Base-by-base conservation (phyloP, 2,329 filamentous ascomycete species). In the Fusarium coffeatum region DNA sequence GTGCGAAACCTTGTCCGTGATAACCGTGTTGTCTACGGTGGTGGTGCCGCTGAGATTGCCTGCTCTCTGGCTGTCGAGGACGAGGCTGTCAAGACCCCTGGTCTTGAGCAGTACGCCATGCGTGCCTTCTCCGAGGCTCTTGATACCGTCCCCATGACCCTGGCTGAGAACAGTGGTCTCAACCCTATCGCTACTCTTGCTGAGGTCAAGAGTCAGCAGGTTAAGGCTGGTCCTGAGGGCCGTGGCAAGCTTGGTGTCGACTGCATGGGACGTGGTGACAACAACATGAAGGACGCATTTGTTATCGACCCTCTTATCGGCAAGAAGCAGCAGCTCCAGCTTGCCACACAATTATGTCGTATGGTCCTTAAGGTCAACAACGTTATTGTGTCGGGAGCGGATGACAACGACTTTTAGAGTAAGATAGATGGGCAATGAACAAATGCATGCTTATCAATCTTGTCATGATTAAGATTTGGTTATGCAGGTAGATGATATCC, bases 41-140 rank as follows among this genome's bases (percentile, higher is more conserved):
- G 96, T 76, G 96, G 97, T 82, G 93, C 96, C 30, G 95, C 96
- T 49, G 96, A 99, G 82, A 97, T 99, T 79, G 94, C 97, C 68
- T 99, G 97, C 86, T 97, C 94, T 23, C 84, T 99, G 58, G 96
- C 96, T 5, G 95, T 99, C 47, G 95, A 98, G 82, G 94, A 98
- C 76, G 95, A 93, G 27, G 95, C 95, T 45, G 90, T 94, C 77
- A 93, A 97, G 90, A 97, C 93, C 55, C 93, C 94, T 25, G 96
- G 96, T n/a, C 89, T 99, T 41, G 95, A 98, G 83, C 96, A 99
- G 83, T 99, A 99, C 81, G 94, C 95, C 72, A 99, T 99, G 95
- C 93, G 96, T 67, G 96, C 96, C 25, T 99, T 99, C 79, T 89
- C 96, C 66, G 95, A 98, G 81, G 97, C 96, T 8, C 89, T 99